Evolutionary conservation across 2,329 filamentous ascomycete species (phyloP), one percentile per base, ranked within the genome.

Genomic region (Ilyonectria robusta): DNA sequence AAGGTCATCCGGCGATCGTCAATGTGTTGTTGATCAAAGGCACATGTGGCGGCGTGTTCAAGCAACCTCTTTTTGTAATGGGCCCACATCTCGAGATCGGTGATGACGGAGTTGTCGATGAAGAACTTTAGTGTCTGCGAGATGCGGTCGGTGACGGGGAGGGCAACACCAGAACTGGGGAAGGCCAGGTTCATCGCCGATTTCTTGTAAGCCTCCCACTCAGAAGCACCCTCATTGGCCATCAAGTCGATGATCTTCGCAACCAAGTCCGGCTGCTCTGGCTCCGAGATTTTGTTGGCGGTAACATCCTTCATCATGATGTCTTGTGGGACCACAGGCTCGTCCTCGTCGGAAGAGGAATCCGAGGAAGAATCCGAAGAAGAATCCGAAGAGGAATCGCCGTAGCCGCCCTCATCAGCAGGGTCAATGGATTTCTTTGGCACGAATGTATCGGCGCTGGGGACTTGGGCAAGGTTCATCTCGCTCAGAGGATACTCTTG

Each of bases 51-150:
- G 19, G 62, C 62, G 48, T 68, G 70, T 2, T 54, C 37, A 40
- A 62, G 15, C 40, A 79, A 73, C 61, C 73, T 70, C 9, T 29
- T 54, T 37, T 74, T 64, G 63, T 79, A 78, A 7, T 1, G 8
- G 6, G 15, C 15, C 15, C 40, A 42, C 19, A 6, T 17, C 6
- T 17, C 15, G 15, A 17, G 40, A 8, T 42, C 40, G 5, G 15
- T n/a, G 15, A 42, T n/a, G n/a, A 19, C 5, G 7, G 40, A 42
- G 7, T 42, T 42, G 40, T 42, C n/a, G 15, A 8, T 42, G 15
- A 42, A 17, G 40, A 42, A 42, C 6, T n/a, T 42, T 5, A 42
- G n/a, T 2, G 40, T 42, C 15, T 17, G 15, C 17, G n/a, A n/a
- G 40, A 42, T 42, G 40, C 40, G 40, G 15, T 42, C 15, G 5